Conservation (phyloP, 2,329 filamentous ascomycete genomes). For the Ampelomyces quisqualis region DNA sequence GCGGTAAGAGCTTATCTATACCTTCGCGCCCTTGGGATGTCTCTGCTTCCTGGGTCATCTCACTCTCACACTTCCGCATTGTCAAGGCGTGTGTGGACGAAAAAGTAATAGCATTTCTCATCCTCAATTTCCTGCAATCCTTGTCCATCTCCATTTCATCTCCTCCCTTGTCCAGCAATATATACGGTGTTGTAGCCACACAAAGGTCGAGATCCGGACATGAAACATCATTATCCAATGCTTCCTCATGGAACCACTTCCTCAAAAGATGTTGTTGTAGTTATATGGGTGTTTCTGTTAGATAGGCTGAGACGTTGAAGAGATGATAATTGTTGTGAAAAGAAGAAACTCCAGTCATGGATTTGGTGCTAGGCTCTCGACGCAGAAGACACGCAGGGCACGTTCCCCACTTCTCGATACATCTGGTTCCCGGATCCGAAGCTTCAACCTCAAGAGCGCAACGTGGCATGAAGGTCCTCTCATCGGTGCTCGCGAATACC, state of each 20-base stretch:
- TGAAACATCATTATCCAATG: not conserved
- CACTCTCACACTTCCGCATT: no score
- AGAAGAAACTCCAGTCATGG: conserved; percentile 16
- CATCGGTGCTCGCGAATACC: conserved; percentile 42
- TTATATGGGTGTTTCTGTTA: conserved; percentile 20
- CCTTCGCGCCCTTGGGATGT: no score
- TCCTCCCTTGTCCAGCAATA: not conserved
- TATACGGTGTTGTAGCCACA: no score
- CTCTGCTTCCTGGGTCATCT: no score
- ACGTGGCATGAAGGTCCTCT: conserved; percentile 39
- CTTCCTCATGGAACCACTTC: no score
- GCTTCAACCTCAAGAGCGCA: conserved; percentile 45
- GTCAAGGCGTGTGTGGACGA: no score
- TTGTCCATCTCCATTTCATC: not conserved
- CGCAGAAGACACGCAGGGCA: conserved; percentile 25
- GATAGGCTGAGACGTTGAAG: conserved; percentile 16
- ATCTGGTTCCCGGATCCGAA: conserved; percentile 19
- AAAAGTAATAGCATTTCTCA: conserved; percentile 1
- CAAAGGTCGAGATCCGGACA: not conserved
- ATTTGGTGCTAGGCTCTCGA: conserved; percentile 38
- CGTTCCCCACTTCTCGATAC: conserved; percentile 8
- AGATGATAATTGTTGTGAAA: conserved; percentile 4
- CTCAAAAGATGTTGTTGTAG: conserved; percentile 5
- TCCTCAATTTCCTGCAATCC: not conserved
- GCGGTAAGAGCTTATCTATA: no score